phyloP scores from a whole-genome alignment of 2,329 filamentous ascomycete genomes.

The Fusarium fracticaudum region DNA sequence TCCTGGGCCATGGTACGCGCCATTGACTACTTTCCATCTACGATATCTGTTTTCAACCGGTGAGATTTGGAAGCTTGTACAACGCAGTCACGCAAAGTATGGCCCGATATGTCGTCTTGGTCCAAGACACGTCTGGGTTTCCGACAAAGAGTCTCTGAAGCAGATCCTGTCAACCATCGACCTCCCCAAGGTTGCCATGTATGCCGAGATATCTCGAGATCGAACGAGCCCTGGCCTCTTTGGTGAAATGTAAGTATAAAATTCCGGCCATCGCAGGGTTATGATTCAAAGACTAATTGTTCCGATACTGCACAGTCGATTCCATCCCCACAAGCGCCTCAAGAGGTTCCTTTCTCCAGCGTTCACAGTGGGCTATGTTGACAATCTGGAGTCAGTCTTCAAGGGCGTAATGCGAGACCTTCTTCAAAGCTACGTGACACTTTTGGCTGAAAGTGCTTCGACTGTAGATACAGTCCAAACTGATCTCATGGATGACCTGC shows the following conservation, averaged over 20 bases:
- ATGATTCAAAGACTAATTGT: neutral
- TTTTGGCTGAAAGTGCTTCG: rapidly evolving
- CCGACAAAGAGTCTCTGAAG: neutral
- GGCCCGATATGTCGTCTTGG: neutral
- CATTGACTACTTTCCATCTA: neutral
- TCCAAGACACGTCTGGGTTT: neutral
- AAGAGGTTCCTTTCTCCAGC: neutral
- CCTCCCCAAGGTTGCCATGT: neutral
- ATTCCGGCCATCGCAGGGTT: rapidly evolving
- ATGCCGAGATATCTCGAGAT: neutral
- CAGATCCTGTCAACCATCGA: neutral
- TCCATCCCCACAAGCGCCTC: neutral
- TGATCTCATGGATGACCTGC: neutral
- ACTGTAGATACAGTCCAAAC: neutral
- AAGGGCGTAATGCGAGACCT: neutral
- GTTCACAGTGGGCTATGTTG: neutral
- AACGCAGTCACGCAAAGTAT: neutral
- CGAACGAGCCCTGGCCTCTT: neutral
- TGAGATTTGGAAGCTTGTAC: neutral
- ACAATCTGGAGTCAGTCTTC: neutral
- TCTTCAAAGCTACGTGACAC: neutral
- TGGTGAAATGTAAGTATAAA: neutral
- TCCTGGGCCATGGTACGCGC: neutral
- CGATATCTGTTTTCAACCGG: neutral
- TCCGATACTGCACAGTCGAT: neutral